A percentile compares a stretch with the other conserved stretches of the same genome.
These are phyloP conservation scores for Phytophthora syringae DNA, from an alignment of 352 stramenopile genomes.

Conservation along the genomic window DNA sequence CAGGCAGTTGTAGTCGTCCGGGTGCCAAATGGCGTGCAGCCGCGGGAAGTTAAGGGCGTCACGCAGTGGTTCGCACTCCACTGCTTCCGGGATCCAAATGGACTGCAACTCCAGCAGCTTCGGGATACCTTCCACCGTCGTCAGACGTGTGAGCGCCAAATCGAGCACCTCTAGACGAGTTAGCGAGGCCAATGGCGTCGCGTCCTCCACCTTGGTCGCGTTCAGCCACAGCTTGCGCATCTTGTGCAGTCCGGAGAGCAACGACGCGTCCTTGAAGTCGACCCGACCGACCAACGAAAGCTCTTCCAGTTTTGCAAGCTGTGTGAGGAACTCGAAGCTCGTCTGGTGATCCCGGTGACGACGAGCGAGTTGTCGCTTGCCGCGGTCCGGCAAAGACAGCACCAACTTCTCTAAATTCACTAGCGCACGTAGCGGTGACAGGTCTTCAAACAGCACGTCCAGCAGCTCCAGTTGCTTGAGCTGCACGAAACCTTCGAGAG, in stretches of 20 bases:
- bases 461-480: conserved; percentile 57
- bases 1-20: conserved; percentile 68
- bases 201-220: conserved; percentile 56
- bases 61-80: conserved; percentile 52
- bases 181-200: conserved; percentile 34
- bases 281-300: conserved; percentile 60
- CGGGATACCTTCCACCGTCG: conserved; percentile 40
- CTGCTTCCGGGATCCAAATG: conserved; percentile 56
- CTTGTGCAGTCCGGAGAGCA: conserved; percentile 45
- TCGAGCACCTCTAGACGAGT: conserved; percentile 50
- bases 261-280: conserved; percentile 58
- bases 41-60: conserved; percentile 47
- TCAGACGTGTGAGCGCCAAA: conserved; percentile 54
- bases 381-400: conserved; percentile 49
- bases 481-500: conserved; percentile 47
- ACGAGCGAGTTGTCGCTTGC: conserved; percentile 49
- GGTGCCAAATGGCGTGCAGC: conserved; percentile 62
- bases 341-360: conserved; percentile 47
- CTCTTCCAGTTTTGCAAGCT: conserved; percentile 48
- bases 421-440: conserved; percentile 47
- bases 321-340: conserved; percentile 52
- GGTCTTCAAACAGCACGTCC: conserved; percentile 59
- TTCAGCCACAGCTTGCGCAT: conserved; percentile 56
- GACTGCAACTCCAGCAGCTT: conserved; percentile 43
- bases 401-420: conserved; percentile 58